Evolutionary conservation across 2,329 filamentous ascomycete genomes (phyloP).

Genomic region (Hymenoscyphus fructigenus): DNA sequence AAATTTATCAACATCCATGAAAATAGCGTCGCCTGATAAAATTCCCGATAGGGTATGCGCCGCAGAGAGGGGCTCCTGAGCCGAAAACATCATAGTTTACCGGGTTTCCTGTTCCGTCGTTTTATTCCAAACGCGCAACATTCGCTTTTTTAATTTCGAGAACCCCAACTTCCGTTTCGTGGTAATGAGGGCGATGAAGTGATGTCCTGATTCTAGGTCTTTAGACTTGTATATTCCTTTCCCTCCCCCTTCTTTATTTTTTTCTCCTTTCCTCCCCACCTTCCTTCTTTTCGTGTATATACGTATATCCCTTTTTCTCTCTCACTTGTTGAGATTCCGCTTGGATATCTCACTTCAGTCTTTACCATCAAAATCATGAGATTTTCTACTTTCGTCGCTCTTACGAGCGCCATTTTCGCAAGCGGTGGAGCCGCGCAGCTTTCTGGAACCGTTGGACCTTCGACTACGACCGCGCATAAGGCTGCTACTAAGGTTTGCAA

Average conservation of each 20-base stretch:
- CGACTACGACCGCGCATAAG: constrained; percentile 28
- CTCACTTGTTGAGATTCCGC: background rate
- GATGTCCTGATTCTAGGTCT: background rate
- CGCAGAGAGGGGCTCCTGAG: background rate
- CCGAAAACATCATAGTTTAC: background rate
- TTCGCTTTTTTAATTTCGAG: background rate
- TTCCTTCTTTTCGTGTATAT: background rate
- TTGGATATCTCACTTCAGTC: background rate
- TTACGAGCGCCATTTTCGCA: constrained; percentile 14
- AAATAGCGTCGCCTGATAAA: background rate
- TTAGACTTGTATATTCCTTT: background rate
- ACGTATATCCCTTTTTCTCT: background rate
- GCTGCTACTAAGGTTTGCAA: constrained; percentile 40
- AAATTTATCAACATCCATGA: background rate
- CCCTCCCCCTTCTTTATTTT: background rate
- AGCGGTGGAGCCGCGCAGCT: constrained; percentile 23
- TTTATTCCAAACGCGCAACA: background rate
- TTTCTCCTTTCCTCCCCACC: background rate
- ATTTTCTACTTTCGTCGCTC: constrained; percentile 12
- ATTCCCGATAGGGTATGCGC: background rate
- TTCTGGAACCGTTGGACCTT: constrained; percentile 31
- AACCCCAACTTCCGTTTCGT: background rate
- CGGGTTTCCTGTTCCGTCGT: background rate
- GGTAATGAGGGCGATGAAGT: background rate
- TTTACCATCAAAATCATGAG: constrained; percentile 17